A percentile compares a stretch with the other conserved stretches of the same genome.
These are phyloP conservation scores for Apiospora saccharicola DNA, from an alignment of 2,329 filamentous ascomycete species.

Conservation along the genomic window DNA sequence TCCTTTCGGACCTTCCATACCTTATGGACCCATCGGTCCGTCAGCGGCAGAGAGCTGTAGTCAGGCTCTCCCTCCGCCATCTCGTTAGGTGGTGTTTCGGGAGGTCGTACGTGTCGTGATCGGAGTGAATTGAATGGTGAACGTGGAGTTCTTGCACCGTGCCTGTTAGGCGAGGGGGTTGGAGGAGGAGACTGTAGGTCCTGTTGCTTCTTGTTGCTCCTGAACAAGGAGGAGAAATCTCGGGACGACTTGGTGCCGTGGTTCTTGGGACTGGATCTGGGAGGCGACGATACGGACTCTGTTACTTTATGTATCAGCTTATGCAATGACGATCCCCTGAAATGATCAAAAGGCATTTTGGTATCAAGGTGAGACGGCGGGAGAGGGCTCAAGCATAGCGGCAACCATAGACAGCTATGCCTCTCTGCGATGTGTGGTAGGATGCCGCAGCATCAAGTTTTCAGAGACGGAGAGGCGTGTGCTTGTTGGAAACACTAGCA, in stretches of 20 bases:
- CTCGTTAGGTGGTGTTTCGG: slow-evolving; percentile 33
- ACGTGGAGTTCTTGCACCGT: neutral
- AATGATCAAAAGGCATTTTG: slow-evolving; percentile 29
- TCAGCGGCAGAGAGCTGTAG: slow-evolving; percentile 78
- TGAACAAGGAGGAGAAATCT: slow-evolving; percentile 21
- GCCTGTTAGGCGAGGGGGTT: slow-evolving; percentile 15
- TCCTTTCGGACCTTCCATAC: slow-evolving; percentile 97
- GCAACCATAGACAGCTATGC: neutral
- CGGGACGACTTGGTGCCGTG: slow-evolving; percentile 18
- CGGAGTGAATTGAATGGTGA: neutral
- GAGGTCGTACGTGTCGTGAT: neutral
- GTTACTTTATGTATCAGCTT: slow-evolving; percentile 29
- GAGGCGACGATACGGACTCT: slow-evolving; percentile 25
- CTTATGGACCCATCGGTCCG: slow-evolving; percentile 88
- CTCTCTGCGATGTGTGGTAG: neutral
- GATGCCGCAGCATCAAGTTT: neutral
- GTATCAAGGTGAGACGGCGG: slow-evolving; percentile 26
- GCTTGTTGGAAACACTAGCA: neutral
- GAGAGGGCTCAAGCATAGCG: neutral
- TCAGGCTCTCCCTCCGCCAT: slow-evolving; percentile 90
- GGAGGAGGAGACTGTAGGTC: slow-evolving; percentile 18
- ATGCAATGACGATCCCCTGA: slow-evolving; percentile 26
- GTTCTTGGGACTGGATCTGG: slow-evolving; percentile 1
- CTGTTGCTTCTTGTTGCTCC: slow-evolving; percentile 18
- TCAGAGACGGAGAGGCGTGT: neutral